Percentiles rank a stretch among this genome's conserved stretches.
Conservation (phyloP, 1,284 basidiomycete species). For the Volvariella volvacea region DNA sequence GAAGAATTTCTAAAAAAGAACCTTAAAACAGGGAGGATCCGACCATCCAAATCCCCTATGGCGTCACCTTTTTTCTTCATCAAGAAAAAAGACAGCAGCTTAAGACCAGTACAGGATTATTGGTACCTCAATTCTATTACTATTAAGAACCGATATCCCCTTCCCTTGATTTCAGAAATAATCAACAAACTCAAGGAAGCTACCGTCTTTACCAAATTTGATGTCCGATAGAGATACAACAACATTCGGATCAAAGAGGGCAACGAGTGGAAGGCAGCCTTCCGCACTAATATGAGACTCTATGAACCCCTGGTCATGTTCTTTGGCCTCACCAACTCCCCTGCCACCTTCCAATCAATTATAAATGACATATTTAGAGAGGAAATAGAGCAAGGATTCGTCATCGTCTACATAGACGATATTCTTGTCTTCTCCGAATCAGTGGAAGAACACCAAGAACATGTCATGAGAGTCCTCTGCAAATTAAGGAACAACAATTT, state of each 20-base stretch:
- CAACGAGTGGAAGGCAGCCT: conserved; percentile 29
- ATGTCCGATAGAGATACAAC: conserved; percentile 14
- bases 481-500: conserved; percentile 21
- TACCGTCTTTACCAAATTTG: conserved; percentile 10
- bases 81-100: not conserved
- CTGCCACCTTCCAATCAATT: conserved; percentile 11
- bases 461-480: conserved; percentile 22
- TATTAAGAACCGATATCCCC: conserved; percentile 1
- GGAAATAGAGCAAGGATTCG: not conserved
- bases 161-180: conserved; percentile 9
- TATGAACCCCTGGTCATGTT: conserved; percentile 33
- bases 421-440: conserved; percentile 15
- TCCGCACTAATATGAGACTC: conserved; percentile 23
- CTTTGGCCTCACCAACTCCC: conserved; percentile 24
- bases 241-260: conserved; percentile 24
- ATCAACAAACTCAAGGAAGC: conserved; percentile 7
- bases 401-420: conserved; percentile 7
- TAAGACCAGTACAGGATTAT: not conserved
- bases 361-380: conserved; percentile 9
- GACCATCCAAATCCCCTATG: conserved; percentile 1
- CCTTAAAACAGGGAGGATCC: not conserved
- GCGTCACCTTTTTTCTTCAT: conserved; percentile 2
- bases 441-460: conserved; percentile 12
- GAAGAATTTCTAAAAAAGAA: too few species aligned
- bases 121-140: not conserved